These are phyloP conservation scores for Vicia faba DNA, from an alignment of 306 rosid species.

Conservation along the genomic window DNA sequence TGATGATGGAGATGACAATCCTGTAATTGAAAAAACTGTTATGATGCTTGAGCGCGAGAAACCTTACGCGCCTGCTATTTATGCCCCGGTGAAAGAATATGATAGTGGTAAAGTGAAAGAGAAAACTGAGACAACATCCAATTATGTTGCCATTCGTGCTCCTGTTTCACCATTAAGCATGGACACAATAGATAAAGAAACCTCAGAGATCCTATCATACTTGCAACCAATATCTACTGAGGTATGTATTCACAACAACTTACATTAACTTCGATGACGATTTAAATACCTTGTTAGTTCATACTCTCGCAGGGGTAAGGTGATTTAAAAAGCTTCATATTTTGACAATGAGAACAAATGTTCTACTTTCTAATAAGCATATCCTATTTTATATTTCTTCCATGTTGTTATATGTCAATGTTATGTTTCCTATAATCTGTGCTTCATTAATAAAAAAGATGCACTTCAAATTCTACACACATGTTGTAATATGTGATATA, in stretches of 20 bases:
- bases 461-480: slow-evolving; percentile 6
- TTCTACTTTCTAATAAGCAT: too few species aligned
- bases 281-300: too few species aligned
- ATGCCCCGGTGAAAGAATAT: slow-evolving; percentile 35
- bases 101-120: slow-evolving; percentile 41
- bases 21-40: slow-evolving; percentile 80
- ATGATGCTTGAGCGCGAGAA: slow-evolving; percentile 76
- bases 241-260: slow-evolving; percentile 56
- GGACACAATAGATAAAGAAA: slow-evolving; percentile 49
- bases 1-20: slow-evolving; percentile 64
- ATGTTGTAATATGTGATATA: slow-evolving; percentile 3
- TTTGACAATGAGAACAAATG: too few species aligned
- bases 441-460: background rate
- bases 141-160: slow-evolving; percentile 52
- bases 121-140: slow-evolving; percentile 46
- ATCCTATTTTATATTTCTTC: too few species aligned
- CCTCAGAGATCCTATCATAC: slow-evolving; percentile 46
- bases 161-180: slow-evolving; percentile 51
- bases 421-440: slow-evolving; percentile 4
- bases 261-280: slow-evolving; percentile 13
- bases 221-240: slow-evolving; percentile 46
- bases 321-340: background rate
- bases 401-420: too few species aligned
- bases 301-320: too few species aligned
- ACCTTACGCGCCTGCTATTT: slow-evolving; percentile 45